These are phyloP conservation scores for Haplosporangium sp. DNA, from an alignment of 371 early-diverging fungal genomes.

Conservation along the genomic window DNA sequence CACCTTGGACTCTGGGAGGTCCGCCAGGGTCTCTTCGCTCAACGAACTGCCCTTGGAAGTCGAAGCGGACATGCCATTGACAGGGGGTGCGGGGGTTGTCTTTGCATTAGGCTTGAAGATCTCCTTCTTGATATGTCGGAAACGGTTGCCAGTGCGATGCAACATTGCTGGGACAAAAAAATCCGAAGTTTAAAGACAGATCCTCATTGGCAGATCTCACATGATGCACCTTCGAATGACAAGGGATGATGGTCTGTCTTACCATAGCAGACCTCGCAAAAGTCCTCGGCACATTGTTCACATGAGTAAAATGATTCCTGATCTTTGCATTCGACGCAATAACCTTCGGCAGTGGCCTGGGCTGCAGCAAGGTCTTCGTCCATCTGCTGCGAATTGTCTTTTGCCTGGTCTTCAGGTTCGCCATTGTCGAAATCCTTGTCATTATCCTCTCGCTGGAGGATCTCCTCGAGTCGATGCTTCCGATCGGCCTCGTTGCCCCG, in stretches of 20 bases:
- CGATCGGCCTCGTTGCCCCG: slow-evolving; percentile 47
- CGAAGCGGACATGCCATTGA: slow-evolving; percentile 24
- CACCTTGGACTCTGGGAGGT: slow-evolving; percentile 50
- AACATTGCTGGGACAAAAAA: slow-evolving; percentile 64
- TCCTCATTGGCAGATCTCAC: neutral
- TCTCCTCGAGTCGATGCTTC: slow-evolving; percentile 58
- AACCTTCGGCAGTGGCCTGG: slow-evolving; percentile 64
- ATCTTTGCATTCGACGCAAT: slow-evolving; percentile 93
- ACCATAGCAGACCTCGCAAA: slow-evolving; percentile 92
- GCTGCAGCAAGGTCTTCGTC: slow-evolving; percentile 50
- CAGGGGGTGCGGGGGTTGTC: slow-evolving; percentile 17
- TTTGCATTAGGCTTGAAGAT: slow-evolving; percentile 32
- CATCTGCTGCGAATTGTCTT: slow-evolving; percentile 17
- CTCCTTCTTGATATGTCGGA: slow-evolving; percentile 64
- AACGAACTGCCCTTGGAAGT: slow-evolving; percentile 44
- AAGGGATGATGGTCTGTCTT: slow-evolving; percentile 7
- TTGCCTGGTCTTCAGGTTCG: slow-evolving; percentile 14
- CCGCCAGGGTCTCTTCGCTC: slow-evolving; percentile 43
- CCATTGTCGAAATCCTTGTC: slow-evolving; percentile 34
- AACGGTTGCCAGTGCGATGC: slow-evolving; percentile 89
- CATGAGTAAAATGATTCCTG: slow-evolving; percentile 78
- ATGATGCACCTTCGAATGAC: neutral
- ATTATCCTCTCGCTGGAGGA: slow-evolving; percentile 54
- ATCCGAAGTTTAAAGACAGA: neutral
- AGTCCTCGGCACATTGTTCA: slow-evolving; percentile 82